These are phyloP conservation scores for Didymellaceae sp. DNA, from an alignment of 2,329 filamentous ascomycete species.

Conservation along the genomic window DNA sequence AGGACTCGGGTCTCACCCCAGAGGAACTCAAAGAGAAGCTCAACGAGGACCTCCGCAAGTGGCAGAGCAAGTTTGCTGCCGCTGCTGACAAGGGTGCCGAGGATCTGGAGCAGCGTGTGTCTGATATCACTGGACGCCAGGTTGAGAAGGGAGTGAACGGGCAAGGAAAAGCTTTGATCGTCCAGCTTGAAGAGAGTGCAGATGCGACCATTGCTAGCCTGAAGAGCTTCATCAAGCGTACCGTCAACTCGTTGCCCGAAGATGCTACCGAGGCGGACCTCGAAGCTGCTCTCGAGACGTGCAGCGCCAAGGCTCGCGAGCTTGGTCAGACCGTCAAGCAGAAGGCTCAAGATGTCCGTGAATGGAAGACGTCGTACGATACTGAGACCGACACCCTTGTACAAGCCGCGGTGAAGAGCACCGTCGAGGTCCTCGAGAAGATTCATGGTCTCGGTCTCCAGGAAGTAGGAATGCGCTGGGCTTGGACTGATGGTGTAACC, in stretches of 20 bases:
- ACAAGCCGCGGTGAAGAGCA: slow-evolving; percentile 75
- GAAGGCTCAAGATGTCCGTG: slow-evolving; percentile 75
- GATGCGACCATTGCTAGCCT: slow-evolving; percentile 68
- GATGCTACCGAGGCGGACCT: slow-evolving; percentile 61
- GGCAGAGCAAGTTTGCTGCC: slow-evolving; percentile 87
- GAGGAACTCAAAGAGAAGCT: slow-evolving; percentile 66
- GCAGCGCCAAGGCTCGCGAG: slow-evolving; percentile 65
- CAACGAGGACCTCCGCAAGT: slow-evolving; percentile 77
- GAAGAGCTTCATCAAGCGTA: slow-evolving; percentile 68
- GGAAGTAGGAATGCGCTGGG: slow-evolving; percentile 92
- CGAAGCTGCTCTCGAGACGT: slow-evolving; percentile 59
- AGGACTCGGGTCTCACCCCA: slow-evolving; percentile 35
- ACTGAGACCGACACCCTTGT: slow-evolving; percentile 72
- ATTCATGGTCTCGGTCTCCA: slow-evolving; percentile 86
- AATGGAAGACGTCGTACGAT: slow-evolving; percentile 78
- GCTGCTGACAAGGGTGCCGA: slow-evolving; percentile 85
- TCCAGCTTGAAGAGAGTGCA: slow-evolving; percentile 72
- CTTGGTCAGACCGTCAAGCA: slow-evolving; percentile 77
- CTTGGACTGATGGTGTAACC: slow-evolving; percentile 92
- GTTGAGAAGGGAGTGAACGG: slow-evolving; percentile 69
- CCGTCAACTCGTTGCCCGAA: slow-evolving; percentile 63
- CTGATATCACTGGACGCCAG: slow-evolving; percentile 76
- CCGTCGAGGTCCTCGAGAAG: slow-evolving; percentile 80
- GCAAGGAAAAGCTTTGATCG: slow-evolving; percentile 70
- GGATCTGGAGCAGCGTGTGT: slow-evolving; percentile 67